phyloP scores from a whole-genome alignment of 495 filamentous ascomycete species.

The Clohesyomyces aquaticus region DNA sequence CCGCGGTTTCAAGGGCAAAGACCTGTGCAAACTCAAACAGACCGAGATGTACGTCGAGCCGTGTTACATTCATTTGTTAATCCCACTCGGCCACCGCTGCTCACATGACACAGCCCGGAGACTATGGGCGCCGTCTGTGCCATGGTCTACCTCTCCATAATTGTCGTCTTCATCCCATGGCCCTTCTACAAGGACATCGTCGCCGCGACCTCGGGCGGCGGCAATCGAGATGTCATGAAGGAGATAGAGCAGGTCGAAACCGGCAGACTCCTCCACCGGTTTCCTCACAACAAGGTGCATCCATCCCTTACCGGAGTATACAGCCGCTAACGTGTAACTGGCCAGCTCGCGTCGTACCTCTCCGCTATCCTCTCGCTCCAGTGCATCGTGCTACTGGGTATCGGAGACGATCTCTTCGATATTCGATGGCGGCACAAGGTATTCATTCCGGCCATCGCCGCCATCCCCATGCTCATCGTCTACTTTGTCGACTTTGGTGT shows the following conservation, averaged over 20 bases:
- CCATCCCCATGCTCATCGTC: conserved; percentile 91
- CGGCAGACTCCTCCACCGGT: conserved; percentile 82
- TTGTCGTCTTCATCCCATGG: conserved; percentile 94
- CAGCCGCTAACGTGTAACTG: conserved; percentile 18
- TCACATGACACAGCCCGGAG: conserved; percentile 67
- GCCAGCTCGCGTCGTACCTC: conserved; percentile 87
- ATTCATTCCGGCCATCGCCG: conserved; percentile 91
- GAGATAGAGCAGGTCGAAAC: conserved; percentile 67
- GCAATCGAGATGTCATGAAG: conserved; percentile 82
- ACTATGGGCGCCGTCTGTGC: conserved; percentile 98
- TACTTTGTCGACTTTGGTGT: conserved; percentile 99
- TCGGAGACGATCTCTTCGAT: conserved; percentile 96
- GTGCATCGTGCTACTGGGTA: conserved; percentile 83
- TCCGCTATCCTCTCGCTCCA: conserved; percentile 92
- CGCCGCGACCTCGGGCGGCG: conserved; percentile 90
- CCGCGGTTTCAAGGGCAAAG: conserved; percentile 86
- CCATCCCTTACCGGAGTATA: neutral
- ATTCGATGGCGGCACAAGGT: conserved; percentile 99
- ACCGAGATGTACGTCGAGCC: conserved; percentile 68
- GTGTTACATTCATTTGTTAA: neutral
- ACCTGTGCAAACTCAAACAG: conserved; percentile 77
- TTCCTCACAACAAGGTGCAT: conserved; percentile 89
- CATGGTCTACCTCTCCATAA: conserved; percentile 81
- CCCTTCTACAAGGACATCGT: conserved; percentile 98
- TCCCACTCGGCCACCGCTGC: neutral